Percentiles rank a stretch among this genome's conserved stretches.
Evolutionary conservation across 768 basidiomycete species (phyloP).

Genomic region (Amanita inopinata): DNA sequence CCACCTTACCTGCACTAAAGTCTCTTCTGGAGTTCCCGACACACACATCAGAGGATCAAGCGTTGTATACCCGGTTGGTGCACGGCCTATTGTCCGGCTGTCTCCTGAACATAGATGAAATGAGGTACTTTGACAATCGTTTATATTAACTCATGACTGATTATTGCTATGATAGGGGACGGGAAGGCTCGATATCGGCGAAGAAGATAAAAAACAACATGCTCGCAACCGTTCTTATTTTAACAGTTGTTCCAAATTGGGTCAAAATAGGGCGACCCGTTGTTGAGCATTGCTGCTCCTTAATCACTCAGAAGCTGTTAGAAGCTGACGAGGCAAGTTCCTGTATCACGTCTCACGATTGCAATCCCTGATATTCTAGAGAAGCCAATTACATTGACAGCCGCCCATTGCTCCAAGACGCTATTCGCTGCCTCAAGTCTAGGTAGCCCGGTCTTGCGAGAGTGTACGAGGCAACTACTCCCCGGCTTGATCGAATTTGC

Average conservation of each 20-base stretch:
- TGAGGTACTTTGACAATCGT: slow-evolving; percentile 49
- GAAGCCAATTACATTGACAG: slow-evolving; percentile 65
- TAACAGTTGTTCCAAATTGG: slow-evolving; percentile 66
- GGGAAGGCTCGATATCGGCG: slow-evolving; percentile 63
- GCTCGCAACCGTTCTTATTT: slow-evolving; percentile 71
- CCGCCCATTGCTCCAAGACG: slow-evolving; percentile 85
- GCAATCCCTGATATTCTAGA: slow-evolving; percentile 2
- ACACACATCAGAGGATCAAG: slow-evolving; percentile 29
- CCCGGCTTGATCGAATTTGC: slow-evolving; percentile 79
- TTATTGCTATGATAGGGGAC: slow-evolving; percentile 42
- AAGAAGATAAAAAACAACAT: slow-evolving; percentile 90
- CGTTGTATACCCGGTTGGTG: slow-evolving; percentile 49
- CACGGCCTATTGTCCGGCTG: slow-evolving; percentile 84
- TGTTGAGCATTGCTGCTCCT: slow-evolving; percentile 77
- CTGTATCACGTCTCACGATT: slow-evolving; percentile 8
- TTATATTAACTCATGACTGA: slow-evolving; percentile 1
- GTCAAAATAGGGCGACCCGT: slow-evolving; percentile 63
- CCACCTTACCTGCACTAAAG: slow-evolving; percentile 76
- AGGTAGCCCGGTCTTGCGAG: slow-evolving; percentile 56
- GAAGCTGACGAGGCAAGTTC: slow-evolving; percentile 64
- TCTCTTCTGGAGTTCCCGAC: slow-evolving; percentile 49
- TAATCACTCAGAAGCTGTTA: slow-evolving; percentile 72
- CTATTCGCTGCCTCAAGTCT: slow-evolving; percentile 62
- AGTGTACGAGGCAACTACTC: slow-evolving; percentile 62
- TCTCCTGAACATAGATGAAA: slow-evolving; percentile 79